phyloP scores from a whole-genome alignment of 345 rosid species.

The Eucalyptus pauciflora region DNA sequence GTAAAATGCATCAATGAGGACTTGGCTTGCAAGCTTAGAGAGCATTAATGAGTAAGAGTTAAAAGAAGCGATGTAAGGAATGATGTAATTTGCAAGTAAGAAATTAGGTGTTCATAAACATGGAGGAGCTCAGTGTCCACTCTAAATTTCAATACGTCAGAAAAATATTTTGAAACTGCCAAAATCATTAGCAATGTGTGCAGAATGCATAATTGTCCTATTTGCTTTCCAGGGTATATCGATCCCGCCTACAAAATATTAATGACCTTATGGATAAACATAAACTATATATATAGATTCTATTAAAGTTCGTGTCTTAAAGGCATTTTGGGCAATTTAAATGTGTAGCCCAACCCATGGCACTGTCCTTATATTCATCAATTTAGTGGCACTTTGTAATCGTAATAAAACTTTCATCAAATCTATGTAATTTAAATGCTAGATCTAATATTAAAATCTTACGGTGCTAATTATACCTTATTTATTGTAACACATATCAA shows the following conservation, averaged over 20 bases:
- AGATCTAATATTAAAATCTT: neutral
- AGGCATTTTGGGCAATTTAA: neutral
- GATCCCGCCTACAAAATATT: neutral
- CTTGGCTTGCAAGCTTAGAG: neutral
- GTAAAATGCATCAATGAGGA: neutral
- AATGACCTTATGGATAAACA: neutral
- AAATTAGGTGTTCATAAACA: neutral
- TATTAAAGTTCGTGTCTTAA: neutral
- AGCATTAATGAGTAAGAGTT: neutral
- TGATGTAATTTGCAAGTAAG: neutral
- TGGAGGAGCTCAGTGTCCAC: neutral
- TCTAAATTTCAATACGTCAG: neutral
- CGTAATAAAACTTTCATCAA: neutral
- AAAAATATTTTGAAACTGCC: neutral
- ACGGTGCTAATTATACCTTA: neutral
- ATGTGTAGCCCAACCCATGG: neutral
- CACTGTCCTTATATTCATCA: neutral
- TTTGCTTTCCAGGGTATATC: neutral
- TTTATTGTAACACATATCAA: accelerated
- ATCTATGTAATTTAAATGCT: neutral
- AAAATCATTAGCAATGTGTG: neutral
- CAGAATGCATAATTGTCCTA: neutral
- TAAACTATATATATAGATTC: neutral
- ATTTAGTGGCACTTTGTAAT: neutral
- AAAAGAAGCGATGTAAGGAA: neutral